phyloP scores from a whole-genome alignment of 805 yeast genomes.

The Komagataella pastoris region DNA sequence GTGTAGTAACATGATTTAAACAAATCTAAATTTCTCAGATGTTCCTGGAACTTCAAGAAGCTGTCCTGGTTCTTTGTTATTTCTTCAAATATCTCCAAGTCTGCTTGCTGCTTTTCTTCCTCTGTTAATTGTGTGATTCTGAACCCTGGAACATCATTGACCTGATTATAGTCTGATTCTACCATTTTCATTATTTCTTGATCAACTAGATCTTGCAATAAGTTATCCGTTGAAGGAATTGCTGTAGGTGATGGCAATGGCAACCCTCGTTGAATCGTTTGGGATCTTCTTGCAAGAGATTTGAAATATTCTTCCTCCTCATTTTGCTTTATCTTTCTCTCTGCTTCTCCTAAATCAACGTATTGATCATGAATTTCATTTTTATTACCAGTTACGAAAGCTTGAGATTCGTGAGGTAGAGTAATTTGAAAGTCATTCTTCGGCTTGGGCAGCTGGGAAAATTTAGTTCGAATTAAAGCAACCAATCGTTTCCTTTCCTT shows the following conservation, averaged over 20 bases:
- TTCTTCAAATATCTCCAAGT: neutral
- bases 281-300: constrained; percentile 25
- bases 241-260: constrained; percentile 12
- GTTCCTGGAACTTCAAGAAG: constrained; percentile 1
- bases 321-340: constrained; percentile 9
- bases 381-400: constrained; percentile 5
- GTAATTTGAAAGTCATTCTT: constrained; percentile 30
- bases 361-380: neutral
- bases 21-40: neutral
- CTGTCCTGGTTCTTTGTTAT: constrained; percentile 2
- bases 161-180: constrained; percentile 21
- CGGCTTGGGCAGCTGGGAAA: constrained; percentile 9
- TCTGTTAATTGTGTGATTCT: constrained; percentile 10
- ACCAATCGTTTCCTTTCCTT: neutral
- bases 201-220: constrained; percentile 8
- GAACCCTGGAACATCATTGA: constrained; percentile 9
- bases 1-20: no score
- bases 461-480: constrained; percentile 3
- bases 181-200: constrained; percentile 21
- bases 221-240: neutral
- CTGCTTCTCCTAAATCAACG: constrained; percentile 14
- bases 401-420: constrained; percentile 17
- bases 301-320: constrained; percentile 1
- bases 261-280: constrained; percentile 30
- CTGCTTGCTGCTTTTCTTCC: constrained; percentile 4